phyloP scores from a whole-genome alignment of 306 rosid species.

The Vachellia pachyceras region DNA sequence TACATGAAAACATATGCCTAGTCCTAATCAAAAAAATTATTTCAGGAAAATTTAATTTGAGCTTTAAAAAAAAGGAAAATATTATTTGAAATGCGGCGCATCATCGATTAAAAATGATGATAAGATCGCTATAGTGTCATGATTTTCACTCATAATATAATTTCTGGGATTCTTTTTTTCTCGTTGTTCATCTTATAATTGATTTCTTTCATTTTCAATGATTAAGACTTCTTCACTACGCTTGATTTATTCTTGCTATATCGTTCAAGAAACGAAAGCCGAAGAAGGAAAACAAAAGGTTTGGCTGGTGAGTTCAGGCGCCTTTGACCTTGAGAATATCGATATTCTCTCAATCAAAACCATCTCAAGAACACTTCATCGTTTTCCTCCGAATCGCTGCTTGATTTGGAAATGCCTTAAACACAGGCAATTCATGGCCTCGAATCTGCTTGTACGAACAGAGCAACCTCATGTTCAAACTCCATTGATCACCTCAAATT shows the following conservation, averaged over 20 bases:
- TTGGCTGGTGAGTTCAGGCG: neutral
- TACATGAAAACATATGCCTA: too few species aligned
- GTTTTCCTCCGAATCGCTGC: neutral
- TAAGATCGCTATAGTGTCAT: neutral
- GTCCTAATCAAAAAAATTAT: too few species aligned
- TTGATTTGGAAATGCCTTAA: neutral
- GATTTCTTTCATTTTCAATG: neutral
- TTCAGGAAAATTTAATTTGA: neutral
- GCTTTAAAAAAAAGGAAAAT: too few species aligned
- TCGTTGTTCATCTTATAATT: neutral
- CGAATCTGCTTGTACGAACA: conserved; percentile 44
- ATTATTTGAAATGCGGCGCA: neutral
- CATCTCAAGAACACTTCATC: neutral
- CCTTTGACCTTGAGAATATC: neutral
- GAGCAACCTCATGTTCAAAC: conserved; percentile 45
- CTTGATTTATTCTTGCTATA: neutral
- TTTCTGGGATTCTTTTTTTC: neutral
- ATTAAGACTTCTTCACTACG: neutral
- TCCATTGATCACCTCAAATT: conserved; percentile 50
- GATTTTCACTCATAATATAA: neutral
- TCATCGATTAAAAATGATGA: neutral
- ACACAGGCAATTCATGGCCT: conserved; percentile 41
- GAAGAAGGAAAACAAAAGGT: neutral
- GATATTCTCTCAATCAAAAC: neutral
- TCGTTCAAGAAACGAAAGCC: conserved; percentile 5